Conservation (phyloP, 176 grass and related monocot genomes). For the bread wheat (Triticum aestivum) region IWGSC_CS_RefSeq_v2.1 NC_057812.1:671928990-671929489, state of each 20-base stretch:
- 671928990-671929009: not conserved
- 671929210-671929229: not conserved
- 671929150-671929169: not conserved
- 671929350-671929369: not conserved
- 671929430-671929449: slow-evolving; percentile 17
- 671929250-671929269: not conserved
- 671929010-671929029: not conserved
- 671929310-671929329: not conserved
- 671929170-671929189: not conserved
- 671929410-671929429: not conserved
- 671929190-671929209: not conserved
- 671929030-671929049: not conserved
- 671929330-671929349: not conserved
- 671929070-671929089: not conserved
- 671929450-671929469: slow-evolving; percentile 19
- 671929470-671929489: not conserved
- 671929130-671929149: not conserved
- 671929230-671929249: not conserved
- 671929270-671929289: not conserved
- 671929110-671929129: not conserved
- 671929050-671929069: not conserved
- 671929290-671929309: not conserved
- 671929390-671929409: not conserved
- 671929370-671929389: not conserved
- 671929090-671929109: not conserved